phyloP scores from a whole-genome alignment of 202 grass and related monocot genomes.

The Carex arenaria region DNA sequence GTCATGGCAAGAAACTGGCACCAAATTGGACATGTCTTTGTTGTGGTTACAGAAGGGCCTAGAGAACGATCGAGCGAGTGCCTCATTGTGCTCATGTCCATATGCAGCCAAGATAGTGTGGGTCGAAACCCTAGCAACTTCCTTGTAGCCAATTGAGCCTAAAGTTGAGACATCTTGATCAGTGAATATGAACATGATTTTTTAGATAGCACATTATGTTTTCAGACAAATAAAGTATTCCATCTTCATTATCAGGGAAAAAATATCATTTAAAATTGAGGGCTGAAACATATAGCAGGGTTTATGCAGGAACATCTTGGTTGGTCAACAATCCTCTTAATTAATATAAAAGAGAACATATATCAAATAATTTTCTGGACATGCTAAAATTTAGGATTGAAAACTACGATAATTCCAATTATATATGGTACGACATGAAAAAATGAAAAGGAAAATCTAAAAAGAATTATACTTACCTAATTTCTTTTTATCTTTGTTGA shows the following conservation, averaged over 20 bases:
- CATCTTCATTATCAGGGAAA: neutral
- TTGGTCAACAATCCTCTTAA: neutral
- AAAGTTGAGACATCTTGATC: constrained; percentile 4
- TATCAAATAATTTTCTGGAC: neutral
- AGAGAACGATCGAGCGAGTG: constrained; percentile 18
- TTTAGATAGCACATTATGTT: neutral
- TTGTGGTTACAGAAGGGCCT: constrained; percentile 42
- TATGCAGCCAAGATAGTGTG: constrained; percentile 62
- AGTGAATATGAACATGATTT: neutral
- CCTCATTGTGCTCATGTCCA: constrained; percentile 36
- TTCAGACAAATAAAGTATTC: neutral
- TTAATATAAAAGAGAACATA: neutral
- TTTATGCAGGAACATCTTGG: neutral
- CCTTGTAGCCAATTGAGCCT: constrained; percentile 60
- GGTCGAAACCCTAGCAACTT: constrained; percentile 64
- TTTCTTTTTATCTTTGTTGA: neutral
- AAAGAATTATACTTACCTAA: neutral
- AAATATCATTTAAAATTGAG: neutral
- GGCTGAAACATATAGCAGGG: neutral
- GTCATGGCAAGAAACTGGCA: constrained; percentile 40
- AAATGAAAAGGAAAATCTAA: neutral
- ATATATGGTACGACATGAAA: neutral
- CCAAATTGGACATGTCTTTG: neutral
- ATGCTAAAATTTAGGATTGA: neutral
- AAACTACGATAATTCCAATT: neutral